Conservation (phyloP, 139 green algal species). For the Zygnema circumcarinatum region DNA sequence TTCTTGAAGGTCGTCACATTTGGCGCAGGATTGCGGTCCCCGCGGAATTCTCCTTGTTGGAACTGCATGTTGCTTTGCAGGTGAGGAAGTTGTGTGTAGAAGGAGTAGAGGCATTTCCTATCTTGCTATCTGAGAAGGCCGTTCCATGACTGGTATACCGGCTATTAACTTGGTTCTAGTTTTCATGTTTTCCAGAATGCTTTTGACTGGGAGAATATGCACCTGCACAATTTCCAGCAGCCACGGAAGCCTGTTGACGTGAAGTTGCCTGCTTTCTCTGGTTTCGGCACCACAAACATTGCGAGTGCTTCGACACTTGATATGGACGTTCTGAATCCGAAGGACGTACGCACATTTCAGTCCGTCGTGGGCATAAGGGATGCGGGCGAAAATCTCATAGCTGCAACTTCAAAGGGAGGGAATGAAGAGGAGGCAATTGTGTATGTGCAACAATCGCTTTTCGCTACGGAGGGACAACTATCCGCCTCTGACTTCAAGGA, state of each 20-base stretch:
- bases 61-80: constrained; percentile 53
- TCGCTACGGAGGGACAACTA: background rate
- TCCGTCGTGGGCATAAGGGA: constrained; percentile 33
- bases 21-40: constrained; percentile 49
- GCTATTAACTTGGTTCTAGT: background rate
- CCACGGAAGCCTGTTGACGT: background rate
- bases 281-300: constrained; percentile 32
- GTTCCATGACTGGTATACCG: background rate
- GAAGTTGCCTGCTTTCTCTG: background rate
- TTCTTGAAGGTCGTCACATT: constrained; percentile 25
- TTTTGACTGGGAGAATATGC: constrained; percentile 57
- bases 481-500: constrained; percentile 1
- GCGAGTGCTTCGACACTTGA: constrained; percentile 17
- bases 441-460: constrained; percentile 28
- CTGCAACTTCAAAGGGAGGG: background rate
- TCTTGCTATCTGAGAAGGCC: background rate
- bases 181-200: constrained; percentile 50
- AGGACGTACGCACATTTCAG: constrained; percentile 42
- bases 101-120: background rate
- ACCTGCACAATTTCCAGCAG: constrained; percentile 53
- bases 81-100: no score
- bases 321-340: constrained; percentile 8
- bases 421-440: background rate
- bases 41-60: constrained; percentile 45
- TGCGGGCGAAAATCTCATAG: background rate